Evolutionary conservation across 768 basidiomycete species (phyloP), one percentile per base, ranked within the genome.

Genomic region (Termitomyces sp.): DNA sequence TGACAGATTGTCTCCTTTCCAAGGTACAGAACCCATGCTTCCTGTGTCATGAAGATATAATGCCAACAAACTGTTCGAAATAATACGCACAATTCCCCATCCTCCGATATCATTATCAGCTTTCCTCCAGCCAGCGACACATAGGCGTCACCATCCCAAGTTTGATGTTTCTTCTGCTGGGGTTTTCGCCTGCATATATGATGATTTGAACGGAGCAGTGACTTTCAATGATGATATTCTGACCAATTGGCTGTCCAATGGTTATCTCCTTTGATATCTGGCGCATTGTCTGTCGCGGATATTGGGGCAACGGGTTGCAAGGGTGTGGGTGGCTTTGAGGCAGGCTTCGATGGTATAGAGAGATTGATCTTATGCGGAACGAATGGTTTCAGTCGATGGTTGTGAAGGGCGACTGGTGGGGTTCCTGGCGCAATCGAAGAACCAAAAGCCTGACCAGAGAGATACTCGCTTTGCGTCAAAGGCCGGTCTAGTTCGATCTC

Each of bases 121-220:
- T 79, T 81, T 13, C 77, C 76, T 22, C 73, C 76, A 34, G 70
- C 67, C 37, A 76, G 74, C 31, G 82, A 81, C 26, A 88, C 74
- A 69, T 80, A 88, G 8, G 79, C 85, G 60, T 87, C 90, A 2
- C 87, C 91, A 56, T 94, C 92, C 92, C 94, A 94, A 0, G 86
- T 89, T 66, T 90, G 89, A 63, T 92, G 82, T 70, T 94, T 94
- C 74, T 79, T 90, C 5, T 71, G 72, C 64, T 86, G 82, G 53
- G 81, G 81, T 63, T 86, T 89, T 37, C 92, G 80, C 90, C 92
- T 91, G 56, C 5, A 49, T 37, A 49, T 42, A 50, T 42, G 39
- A 57, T 44, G 24, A 42, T 29, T 42, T 34, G 4, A 53, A 56
- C 46, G 37, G 47, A 46, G 42, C 14, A 37, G 29, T 42, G 29